Base-by-base conservation (phyloP, 169 alveolate species). In the Plasmodium ovale region DNA sequence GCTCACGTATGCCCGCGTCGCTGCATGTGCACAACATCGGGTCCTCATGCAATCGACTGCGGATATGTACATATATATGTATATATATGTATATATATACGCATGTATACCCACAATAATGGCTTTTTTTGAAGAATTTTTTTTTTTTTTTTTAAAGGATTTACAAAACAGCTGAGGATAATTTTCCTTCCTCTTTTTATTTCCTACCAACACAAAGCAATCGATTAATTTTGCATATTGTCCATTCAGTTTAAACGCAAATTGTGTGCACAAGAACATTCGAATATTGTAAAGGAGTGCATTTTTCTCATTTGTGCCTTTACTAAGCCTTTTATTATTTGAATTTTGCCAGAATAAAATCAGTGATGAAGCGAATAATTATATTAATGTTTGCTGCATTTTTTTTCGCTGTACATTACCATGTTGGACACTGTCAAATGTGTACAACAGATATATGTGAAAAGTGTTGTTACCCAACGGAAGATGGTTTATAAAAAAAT, bases 381-480 rank as follows among this genome's bases (percentile, higher is more conserved):
- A 16, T 72, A 4, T 56, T 33, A 44, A 56, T n/a, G 44, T 62
- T 72, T 21, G 19, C 31, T 47, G 44, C 16, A 51, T 23, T 69
- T 14, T n/a, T 72, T 56, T 72, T 3, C 10, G 29, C 27, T 56
- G 27, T 44, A 23, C 51, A 29, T 54, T 27, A 16, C 35, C 33
- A 59, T 62, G 23, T 77, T 44, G 64, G 42, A 49, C 51, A 27
- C 39, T 60, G 77, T 27, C 88, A 77, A 64, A 60, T 49, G 58
- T 77, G 88, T 42, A 77, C 88, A 54, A 60, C 59, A n/a, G 88
- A 77, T 35, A 25, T 60, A 67, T 77, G 88, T 44, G 58, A 68
- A 67, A 77, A 53, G 33, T 77, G 88, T 27, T 77, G 88, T 12
- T 51, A 37, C 27, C 88, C 88, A 3, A 77, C 77, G 3, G n/a